Conservation (phyloP, 768 basidiomycete species). For the Sporobolomyces phaffii region DNA sequence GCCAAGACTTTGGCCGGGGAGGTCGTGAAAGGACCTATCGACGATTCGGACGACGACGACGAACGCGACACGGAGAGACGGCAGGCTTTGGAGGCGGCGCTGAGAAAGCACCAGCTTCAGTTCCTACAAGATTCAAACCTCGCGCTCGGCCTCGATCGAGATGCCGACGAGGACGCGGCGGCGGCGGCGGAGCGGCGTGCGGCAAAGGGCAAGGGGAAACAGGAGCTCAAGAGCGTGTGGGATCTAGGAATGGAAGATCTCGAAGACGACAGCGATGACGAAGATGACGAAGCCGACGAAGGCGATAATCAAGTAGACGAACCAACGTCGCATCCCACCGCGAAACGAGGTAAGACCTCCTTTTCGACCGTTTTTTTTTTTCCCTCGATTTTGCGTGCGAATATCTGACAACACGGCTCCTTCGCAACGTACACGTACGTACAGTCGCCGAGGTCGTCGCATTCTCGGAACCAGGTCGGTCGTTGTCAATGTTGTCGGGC, state of each 20-base stretch:
- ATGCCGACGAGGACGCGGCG: background rate
- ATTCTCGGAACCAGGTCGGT: slow-evolving; percentile 24
- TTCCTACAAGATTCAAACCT: slow-evolving; percentile 1
- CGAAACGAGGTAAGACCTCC: slow-evolving; percentile 1
- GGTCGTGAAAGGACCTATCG: background rate
- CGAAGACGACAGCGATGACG: slow-evolving; percentile 28
- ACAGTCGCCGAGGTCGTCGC: slow-evolving; percentile 15
- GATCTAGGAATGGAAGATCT: slow-evolving; percentile 30
- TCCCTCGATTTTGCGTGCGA: too few relatives aligned
- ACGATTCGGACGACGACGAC: background rate
- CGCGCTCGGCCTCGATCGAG: background rate
- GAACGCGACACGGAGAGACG: background rate
- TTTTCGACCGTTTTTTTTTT: background rate
- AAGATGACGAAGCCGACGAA: slow-evolving; percentile 1
- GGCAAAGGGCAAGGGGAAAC: background rate
- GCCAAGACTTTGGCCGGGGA: too few relatives aligned
- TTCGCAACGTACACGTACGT: too few relatives aligned
- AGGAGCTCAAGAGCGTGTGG: slow-evolving; percentile 33
- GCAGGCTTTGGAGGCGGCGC: background rate
- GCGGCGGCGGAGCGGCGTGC: background rate
- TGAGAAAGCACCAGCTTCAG: background rate
- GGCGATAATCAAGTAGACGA: background rate
- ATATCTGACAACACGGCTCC: too few relatives aligned
- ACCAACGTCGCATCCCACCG: background rate
- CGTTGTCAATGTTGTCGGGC: background rate